Base-by-base conservation (phyloP, 116 monocot genomes). In the Dioscorea cayenensis region DNA sequence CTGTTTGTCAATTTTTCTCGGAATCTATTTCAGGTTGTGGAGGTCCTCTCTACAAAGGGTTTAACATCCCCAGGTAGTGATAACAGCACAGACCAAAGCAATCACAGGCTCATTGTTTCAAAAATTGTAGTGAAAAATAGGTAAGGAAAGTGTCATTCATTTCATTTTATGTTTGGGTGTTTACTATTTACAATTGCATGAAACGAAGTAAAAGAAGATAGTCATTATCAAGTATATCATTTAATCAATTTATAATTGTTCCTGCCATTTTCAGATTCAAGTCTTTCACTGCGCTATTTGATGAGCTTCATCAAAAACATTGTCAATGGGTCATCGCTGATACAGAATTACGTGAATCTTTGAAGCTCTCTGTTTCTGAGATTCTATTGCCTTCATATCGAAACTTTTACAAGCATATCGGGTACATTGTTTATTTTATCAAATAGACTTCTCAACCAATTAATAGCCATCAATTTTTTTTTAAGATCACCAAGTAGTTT, bases 261-360 rank as follows among this genome's bases (percentile, higher is more conserved):
- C 14, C 55, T 55, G 14, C 55, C 55, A 55, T 16, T n/a, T 18
- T 66, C 83, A 95, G 95, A 75, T 90, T 95, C 51, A 92, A 82
- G 78, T 87, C 85, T 55, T 95, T 95, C 80, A 92, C 89, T 61
- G 51, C 82, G 60, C 89, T 90, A 49, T 89, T 95, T 77, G 95
- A 92, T 64, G 95, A 95, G 70, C 87, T 95, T 63, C 84, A 87
- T 75, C 92, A 92, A 70, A 85, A 82, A 65, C 95, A 95, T 48
- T 87, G 87, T 18, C 87, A 90, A 51, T 95, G 95, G 95, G 77
- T 83, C 0, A 87, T 95, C 9, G 90, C 95, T 69, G 95, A 95
- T 73, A 79, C 78, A 65, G 95, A 95, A 74, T 78, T 95, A 72
- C 83, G 95, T 0, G 95, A 95, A 55, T 89, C 85, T 59, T 66